Evolutionary conservation across 1,284 basidiomycete genomes (phyloP), one percentile per base, ranked within the genome.

Genomic region (Trichosporon asahii): DNA sequence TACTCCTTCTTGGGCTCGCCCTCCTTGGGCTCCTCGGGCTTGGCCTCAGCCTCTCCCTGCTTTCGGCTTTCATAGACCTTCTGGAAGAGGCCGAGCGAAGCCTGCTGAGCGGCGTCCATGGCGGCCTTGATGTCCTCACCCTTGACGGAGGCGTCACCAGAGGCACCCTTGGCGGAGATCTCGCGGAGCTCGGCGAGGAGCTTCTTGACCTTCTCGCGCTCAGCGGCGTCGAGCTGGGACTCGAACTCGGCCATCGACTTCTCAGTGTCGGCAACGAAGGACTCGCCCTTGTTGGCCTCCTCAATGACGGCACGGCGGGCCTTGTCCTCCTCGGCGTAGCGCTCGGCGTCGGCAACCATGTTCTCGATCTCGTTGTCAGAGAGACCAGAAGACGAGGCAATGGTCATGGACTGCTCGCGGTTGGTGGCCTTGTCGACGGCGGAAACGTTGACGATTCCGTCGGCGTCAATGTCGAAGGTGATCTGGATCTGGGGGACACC

Each of bases 401-500:
- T 81, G 72, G 81, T 83, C 83, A 85, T 84, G 0, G 93, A 95
- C 85, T 98, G 95, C 82, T 99, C 94, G 88, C 97, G 96, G 87
- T 87, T 89, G 66, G 96, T 98, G 12, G 96, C 96, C 88, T 96
- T 97, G 88, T 98, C 88, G 88, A 95, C 94, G 69, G 96, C 96
- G 44, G 89, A 91, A 73, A 99, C 96, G 83, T 98, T 94, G 79
- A 99, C 95, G 76, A 98, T 98, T 87, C 95, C 95, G 90, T 94
- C 94, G 78, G 95, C 95, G 84, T 98, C 95, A 75, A 98, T 98
- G 85, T 98, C 96, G 82, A 98, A 98, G 71, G 94, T 97, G 84
- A 98, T 98, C 85, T 97, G 94, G 77, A 99, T 95, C 85, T 99
- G 96, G 76, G 96, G 96, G 72, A 98, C 91, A 85, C 96, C 96